Evolutionary conservation across 305 asterid species (phyloP), one percentile per base, ranked within the genome.

Genomic region (Solanum hybrid): DNA sequence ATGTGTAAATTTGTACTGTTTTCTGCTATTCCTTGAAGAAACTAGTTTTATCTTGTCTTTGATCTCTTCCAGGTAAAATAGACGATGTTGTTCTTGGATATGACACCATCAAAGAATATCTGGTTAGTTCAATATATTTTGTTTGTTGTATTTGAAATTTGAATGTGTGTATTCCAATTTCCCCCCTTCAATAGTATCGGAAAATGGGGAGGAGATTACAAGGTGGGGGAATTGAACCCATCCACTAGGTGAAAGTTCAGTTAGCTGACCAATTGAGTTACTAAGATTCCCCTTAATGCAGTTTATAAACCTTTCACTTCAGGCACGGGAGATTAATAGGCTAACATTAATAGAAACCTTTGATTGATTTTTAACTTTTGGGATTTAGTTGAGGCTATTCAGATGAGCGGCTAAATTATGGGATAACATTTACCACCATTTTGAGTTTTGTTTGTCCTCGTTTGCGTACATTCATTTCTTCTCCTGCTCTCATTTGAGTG

Each of bases 61-160:
- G 19, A 12, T 60, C 5, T 1, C 71, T 86, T 71, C 7, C 60
- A 81, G 87, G 87, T 5, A 45, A 66, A 87, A 31, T 69, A 38
- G 78, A 37, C 85, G 89, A 27, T 86, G 86, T 88, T 34, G 90
- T 88, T 88, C 87, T 88, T 27, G 90, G 90, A 22, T 88, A 78
- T 29, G 90, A 88, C 77, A 78, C 90, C 4, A 13, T 88, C 26
- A 14, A 78, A 13, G 80, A 79, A 27, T 88, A 88, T 87, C 12
- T 5, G 90, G 90, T 88, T 60, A 64, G 87, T 78, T 88, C 11
- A 4, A 27, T 88, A 2, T 31, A 45, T 8, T 45, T 29, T 84
- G 29, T 10, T 45, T 36, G 22, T 82, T 27, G 6, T 82, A 45
- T 45, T 82, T 82, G 72, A 45, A 82, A 45, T 45, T 82, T 82